Evolutionary conservation across 208 protist species (phyloP), one percentile per base, ranked within the genome.

Genomic region (Trypanosoma avium): DNA sequence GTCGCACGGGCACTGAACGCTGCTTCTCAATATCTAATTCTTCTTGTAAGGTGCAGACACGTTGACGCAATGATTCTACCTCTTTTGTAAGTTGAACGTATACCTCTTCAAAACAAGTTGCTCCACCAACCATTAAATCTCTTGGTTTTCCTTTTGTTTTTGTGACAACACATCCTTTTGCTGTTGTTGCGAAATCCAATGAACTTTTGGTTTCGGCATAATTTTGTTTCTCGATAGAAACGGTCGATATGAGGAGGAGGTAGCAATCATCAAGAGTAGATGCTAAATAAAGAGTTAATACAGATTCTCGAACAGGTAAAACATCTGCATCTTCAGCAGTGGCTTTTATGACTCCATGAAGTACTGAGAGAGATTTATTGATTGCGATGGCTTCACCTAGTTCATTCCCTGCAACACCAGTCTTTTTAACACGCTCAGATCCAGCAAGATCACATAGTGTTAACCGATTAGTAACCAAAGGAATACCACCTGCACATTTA

Each of bases 391-490:
- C 94, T 77, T 98, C 93, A 4, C 68, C 80, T 29, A 94, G 73
- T 17, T 76, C 74, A 52, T 90, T 74, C 10, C 88, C 94, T 0
- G 68, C 72, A 38, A 81, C 88, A 36, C 81, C 88, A 12, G 88
- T 95, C 61, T 88, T 84, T 58, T 82, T 82, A 12, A 97, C 67
- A 3, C 90, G 75, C 77, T 98, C 97, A 21, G 86, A 92, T 15
- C 92, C 94, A 15, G 97, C 95, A n/a, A 99, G 77, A 75, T 98
- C 97, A 32, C 93, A 94, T 7, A 99, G 69, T 24, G 83, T 90
- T 10, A 92, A 63, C 8, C 75, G 70, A 17, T 70, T 75, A 24
- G 78, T 86, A 24, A 56, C 60, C 9, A 88, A 50, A 36, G 81
- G 81, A 24, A 73, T 77, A 13, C 84, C 88, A 30, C 78, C 75